Conservation (phyloP, 176 grass and related monocot species). For the Carex kokanica region DNA sequence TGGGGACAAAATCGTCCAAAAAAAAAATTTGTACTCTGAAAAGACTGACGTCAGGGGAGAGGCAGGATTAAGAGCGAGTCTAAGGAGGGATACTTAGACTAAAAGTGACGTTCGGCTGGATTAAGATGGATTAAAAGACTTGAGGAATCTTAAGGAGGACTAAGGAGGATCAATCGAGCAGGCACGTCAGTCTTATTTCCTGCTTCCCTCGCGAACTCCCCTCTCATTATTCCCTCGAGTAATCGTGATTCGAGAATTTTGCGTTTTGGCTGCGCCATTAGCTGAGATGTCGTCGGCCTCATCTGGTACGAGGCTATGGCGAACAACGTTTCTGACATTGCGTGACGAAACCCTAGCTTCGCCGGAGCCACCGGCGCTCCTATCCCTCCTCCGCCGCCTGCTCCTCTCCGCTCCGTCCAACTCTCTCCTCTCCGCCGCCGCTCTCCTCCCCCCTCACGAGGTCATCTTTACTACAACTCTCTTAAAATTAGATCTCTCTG, state of each 20-base stretch:
- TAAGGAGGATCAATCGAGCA: too few species aligned
- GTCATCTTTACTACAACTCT: slow-evolving; percentile 18
- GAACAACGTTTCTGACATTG: slow-evolving; percentile 77
- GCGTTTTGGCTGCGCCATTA: not conserved
- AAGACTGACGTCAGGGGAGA: too few species aligned
- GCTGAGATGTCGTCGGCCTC: slow-evolving; percentile 37
- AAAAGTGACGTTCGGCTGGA: too few species aligned
- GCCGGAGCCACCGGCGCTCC: slow-evolving; percentile 41
- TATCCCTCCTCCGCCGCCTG: slow-evolving; percentile 68
- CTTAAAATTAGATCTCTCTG: not conserved
- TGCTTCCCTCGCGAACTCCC: not conserved
- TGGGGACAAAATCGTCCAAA: too few species aligned
- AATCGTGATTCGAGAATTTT: not conserved
- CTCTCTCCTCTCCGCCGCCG: slow-evolving; percentile 51
- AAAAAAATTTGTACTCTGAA: too few species aligned
- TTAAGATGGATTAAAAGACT: too few species aligned
- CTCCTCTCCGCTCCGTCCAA: slow-evolving; percentile 39
- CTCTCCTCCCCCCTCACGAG: slow-evolving; percentile 66
- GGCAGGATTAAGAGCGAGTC: too few species aligned
- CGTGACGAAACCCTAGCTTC: slow-evolving; percentile 75
- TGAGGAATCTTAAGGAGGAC: too few species aligned
- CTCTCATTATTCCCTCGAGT: not conserved
- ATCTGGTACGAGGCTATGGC: slow-evolving; percentile 50
- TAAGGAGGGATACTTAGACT: too few species aligned
- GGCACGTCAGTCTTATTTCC: not conserved